Base-by-base conservation (phyloP, 2,329 filamentous ascomycete species). In the Colletotrichum horii region DNA sequence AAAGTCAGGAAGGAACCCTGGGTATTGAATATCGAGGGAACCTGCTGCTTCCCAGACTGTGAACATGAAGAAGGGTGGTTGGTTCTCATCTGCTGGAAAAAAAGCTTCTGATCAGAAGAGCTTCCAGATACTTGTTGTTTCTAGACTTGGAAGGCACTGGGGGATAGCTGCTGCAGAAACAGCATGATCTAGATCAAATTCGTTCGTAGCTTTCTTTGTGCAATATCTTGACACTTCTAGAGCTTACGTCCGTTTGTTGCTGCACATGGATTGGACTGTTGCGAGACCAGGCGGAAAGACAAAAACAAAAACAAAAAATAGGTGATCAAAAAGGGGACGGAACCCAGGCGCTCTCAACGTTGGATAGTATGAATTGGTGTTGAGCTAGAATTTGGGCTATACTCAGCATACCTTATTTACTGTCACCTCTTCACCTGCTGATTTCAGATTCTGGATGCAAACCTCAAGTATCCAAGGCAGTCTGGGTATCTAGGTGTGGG, bases 71-170 rank as follows among this genome's bases (percentile, higher is more conserved):
- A 22, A 22, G 0, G 11, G 11, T 48, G 11, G 12, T 2, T 28
- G 26, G 26, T 6, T 4, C n/a, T 14, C 43, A 52, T 6, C 3
- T 22, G 43, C 12, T 22, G 19, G n/a, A 52, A 22, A 52, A 52
- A 2, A 2, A 1, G 11, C 11, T n/a, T n/a, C n/a, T 3, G 19
- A 19, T 48, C 1, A n/a, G n/a, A 19, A 48, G 9, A 0, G 0
- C n/a, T n/a, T 43, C 38, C n/a, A 9, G 38, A 12, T 43, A 19
- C 43, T 4, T 22, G n/a, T 14, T 7, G 11, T 3, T 22, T 48
- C 43, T 16, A 14, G 43, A 22, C 1, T 48, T 22, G 11, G 6
- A 52, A 52, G 4, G 4, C n/a, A 22, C 2, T 2, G 11, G 1
- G 43, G 0, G 0, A 2, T 0, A 22, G 1, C 4, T 14, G 6